phyloP scores from a whole-genome alignment of 208 protist genomes.

The Phytomonas sp. region DNA sequence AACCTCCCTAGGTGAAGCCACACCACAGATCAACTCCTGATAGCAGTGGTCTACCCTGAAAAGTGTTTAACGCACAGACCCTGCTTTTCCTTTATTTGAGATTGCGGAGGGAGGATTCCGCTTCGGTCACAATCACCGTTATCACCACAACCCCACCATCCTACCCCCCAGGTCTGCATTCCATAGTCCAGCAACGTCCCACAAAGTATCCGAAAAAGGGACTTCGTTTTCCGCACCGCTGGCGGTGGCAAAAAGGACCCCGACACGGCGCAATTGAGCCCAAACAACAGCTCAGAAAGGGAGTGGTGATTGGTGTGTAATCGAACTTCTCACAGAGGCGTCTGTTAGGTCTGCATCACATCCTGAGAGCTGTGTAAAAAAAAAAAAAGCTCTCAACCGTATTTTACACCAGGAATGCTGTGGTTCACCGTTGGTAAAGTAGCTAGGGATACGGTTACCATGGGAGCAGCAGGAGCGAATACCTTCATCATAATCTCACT shows the following conservation, averaged over 20 bases:
- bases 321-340: conserved; percentile 64
- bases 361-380: conserved; percentile 20
- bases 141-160: conserved; percentile 60
- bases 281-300: conserved; percentile 31
- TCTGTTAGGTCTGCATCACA: conserved; percentile 50
- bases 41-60: conserved; percentile 59
- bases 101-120: conserved; percentile 10
- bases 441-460: background rate
- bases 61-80: conserved; percentile 69
- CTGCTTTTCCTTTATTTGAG: conserved; percentile 4
- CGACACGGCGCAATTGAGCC: conserved; percentile 35
- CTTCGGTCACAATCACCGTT: conserved; percentile 47
- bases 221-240: conserved; percentile 31
- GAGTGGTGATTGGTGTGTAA: conserved; percentile 26
- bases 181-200: conserved; percentile 65
- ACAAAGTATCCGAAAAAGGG: conserved; percentile 63
- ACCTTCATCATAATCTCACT: conserved; percentile 34
- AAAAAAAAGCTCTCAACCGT: conserved; percentile 63
- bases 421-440: background rate
- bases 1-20: no score
- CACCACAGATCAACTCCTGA: conserved; percentile 18
- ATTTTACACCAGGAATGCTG: conserved; percentile 36
- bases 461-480: background rate
- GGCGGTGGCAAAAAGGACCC: conserved; percentile 31
- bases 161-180: conserved; percentile 75